phyloP scores from a whole-genome alignment of 306 rosid genomes.

The Herpetospermum pedunculosum region DNA sequence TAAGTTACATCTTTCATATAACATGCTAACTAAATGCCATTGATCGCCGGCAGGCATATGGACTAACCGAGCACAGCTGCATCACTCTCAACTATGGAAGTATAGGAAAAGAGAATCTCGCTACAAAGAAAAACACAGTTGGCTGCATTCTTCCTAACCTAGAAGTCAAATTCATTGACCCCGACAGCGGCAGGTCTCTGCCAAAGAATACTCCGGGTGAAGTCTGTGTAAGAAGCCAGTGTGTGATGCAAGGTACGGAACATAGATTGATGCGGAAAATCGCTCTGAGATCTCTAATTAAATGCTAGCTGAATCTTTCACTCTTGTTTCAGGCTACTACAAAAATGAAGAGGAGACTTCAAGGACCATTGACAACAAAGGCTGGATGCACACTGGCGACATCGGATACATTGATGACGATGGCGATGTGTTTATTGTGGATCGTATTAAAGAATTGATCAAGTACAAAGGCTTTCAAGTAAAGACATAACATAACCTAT shows the following conservation, averaged over 20 bases:
- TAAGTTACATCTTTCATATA: background rate
- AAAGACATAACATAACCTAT: constrained; percentile 8
- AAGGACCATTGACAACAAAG: constrained; percentile 55
- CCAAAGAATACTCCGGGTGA: constrained; percentile 76
- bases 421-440: constrained; percentile 55
- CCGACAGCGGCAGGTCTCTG: constrained; percentile 60
- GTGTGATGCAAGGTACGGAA: constrained; percentile 72
- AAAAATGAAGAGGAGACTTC: constrained; percentile 65
- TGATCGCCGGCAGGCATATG: constrained; percentile 57
- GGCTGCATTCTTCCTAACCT: constrained; percentile 82
- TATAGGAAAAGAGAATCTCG: constrained; percentile 13
- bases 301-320: background rate
- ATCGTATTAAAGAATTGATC: constrained; percentile 45
- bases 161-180: constrained; percentile 72
- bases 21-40: background rate
- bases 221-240: constrained; percentile 77
- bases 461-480: constrained; percentile 54
- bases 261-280: background rate
- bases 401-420: constrained; percentile 73
- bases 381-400: constrained; percentile 95
- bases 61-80: constrained; percentile 92
- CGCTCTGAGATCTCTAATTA: background rate
- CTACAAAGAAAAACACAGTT: constrained; percentile 51
- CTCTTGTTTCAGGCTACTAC: constrained; percentile 46
- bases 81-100: constrained; percentile 66